These are phyloP conservation scores for Leishmania arabica DNA, from an alignment of 208 protist genomes.

Conservation along the genomic window DNA sequence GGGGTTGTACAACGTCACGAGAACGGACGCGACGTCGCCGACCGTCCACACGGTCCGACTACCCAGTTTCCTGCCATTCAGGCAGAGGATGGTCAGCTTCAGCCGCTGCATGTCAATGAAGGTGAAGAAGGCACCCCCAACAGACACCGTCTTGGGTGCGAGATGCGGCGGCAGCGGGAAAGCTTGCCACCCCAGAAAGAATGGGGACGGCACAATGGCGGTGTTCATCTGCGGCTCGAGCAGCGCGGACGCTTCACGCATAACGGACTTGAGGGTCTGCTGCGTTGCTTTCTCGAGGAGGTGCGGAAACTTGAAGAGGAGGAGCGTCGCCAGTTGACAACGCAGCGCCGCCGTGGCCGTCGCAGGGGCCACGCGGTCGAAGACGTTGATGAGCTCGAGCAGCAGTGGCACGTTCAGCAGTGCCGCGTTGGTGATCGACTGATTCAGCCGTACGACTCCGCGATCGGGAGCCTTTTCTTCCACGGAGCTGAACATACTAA, in stretches of 20 bases:
- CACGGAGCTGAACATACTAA: slow-evolving; percentile 24
- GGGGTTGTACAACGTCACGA: slow-evolving; percentile 75
- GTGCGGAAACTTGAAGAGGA: slow-evolving; percentile 74
- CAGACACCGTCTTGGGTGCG: slow-evolving; percentile 74
- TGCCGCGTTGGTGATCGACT: slow-evolving; percentile 28
- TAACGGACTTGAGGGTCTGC: slow-evolving; percentile 38
- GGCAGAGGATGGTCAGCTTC: slow-evolving; percentile 80
- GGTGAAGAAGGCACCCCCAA: slow-evolving; percentile 86
- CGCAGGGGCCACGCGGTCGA: slow-evolving; percentile 38
- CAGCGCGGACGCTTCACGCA: slow-evolving; percentile 34
- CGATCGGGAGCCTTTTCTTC: slow-evolving; percentile 31
- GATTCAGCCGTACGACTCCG: slow-evolving; percentile 26
- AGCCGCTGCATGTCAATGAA: slow-evolving; percentile 88
- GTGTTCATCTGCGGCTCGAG: slow-evolving; percentile 36
- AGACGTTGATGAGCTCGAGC: slow-evolving; percentile 59
- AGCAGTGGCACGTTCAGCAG: slow-evolving; percentile 59
- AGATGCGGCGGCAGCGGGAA: slow-evolving; percentile 77
- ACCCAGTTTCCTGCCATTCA: slow-evolving; percentile 75
- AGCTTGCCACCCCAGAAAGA: slow-evolving; percentile 74
- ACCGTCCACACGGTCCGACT: slow-evolving; percentile 85
- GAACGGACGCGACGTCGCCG: slow-evolving; percentile 77
- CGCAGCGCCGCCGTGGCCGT: slow-evolving; percentile 35
- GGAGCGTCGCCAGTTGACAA: slow-evolving; percentile 59
- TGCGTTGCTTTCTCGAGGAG: slow-evolving; percentile 52
- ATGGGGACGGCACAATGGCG: slow-evolving; percentile 39